Evolutionary conservation across 2,329 filamentous ascomycete species (phyloP), one percentile per base, ranked within the genome.

Genomic region (Diaporthe citri): DNA sequence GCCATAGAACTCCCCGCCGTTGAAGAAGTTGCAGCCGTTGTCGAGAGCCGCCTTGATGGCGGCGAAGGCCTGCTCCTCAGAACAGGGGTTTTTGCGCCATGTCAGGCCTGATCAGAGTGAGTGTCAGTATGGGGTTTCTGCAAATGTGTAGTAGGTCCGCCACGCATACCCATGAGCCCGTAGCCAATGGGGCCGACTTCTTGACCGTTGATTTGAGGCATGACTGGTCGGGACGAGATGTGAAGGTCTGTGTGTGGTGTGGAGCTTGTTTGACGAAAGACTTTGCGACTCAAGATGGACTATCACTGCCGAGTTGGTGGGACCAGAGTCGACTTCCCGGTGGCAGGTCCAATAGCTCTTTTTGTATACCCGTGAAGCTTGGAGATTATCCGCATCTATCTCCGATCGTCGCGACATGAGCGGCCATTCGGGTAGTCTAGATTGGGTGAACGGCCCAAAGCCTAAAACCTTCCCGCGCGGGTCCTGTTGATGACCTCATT

Each of bases 1-100:
- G 52, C 92, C 92, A 83, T 94, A 94, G 80, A 93, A 88, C 79
- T 93, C 90, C 76, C 87, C 91, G 51, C 86, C 91, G 78, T 92
- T 93, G 90, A 91, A 93, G 73, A 88, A 84, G 76, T 83, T 87
- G 79, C 82, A 83, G 73, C 87, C 85, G 15, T 80, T 80, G 34
- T 82, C 77, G 17, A 92, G 80, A 8, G 90, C 85, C 25, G 88
- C 86, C 77, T 88, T 88, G 82, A 93, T 85, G 15, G 89, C 88
- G 57, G 87, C 87, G 76, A 92, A 87, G 51, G 87, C 84, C 76
- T 89, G 83, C 46, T 90, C 86, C 20, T 87, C 80, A 3, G 87
- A 80, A 13, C 82, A 81, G 1, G 83, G 82, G 22, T 81, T 78
- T 41, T 80, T 79, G 31, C 85, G 84, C 85, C 86, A 86, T 34